Percentiles rank a stretch among this genome's conserved stretches.
Conservation (phyloP, 2,329 filamentous ascomycete genomes). For the Cercospora sojina region DNA sequence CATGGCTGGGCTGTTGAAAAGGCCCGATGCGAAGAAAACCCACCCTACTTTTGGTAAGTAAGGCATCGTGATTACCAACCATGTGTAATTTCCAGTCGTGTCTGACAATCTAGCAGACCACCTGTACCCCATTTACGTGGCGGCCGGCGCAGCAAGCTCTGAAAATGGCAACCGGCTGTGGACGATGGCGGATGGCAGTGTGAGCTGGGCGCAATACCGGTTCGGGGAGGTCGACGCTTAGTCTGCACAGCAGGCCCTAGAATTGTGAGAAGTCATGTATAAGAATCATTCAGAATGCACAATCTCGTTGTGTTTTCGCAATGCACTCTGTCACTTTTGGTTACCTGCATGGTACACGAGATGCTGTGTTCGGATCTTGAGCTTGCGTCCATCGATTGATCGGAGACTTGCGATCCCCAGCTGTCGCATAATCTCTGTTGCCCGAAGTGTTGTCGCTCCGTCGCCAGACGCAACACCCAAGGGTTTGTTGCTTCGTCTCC, state of each 20-base stretch:
- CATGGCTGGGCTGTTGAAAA: conserved; percentile 40
- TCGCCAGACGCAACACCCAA: neutral
- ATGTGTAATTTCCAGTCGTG: neutral
- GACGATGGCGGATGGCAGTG: conserved; percentile 38
- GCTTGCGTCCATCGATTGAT: neutral
- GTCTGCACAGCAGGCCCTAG: neutral
- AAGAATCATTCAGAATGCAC: neutral
- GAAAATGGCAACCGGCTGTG: conserved; percentile 37
- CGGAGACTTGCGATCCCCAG: neutral
- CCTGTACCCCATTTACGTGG: conserved; percentile 59
- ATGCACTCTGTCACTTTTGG: neutral
- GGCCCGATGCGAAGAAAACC: conserved; percentile 57
- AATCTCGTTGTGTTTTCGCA: neutral
- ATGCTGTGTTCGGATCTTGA: neutral
- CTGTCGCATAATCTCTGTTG: neutral
- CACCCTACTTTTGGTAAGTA: conserved; percentile 57
- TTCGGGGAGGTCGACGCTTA: conserved; percentile 32
- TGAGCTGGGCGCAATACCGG: conserved; percentile 41
- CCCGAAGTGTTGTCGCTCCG: neutral
- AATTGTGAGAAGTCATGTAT: neutral
- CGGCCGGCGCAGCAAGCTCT: conserved; percentile 37
- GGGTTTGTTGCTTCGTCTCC: neutral
- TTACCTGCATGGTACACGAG: neutral
- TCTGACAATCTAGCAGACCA: conserved; percentile 7
- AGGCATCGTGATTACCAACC: neutral